These are phyloP conservation scores for Hymenoscyphus repandus DNA, from an alignment of 2,329 filamentous ascomycete species.

Conservation along the genomic window DNA sequence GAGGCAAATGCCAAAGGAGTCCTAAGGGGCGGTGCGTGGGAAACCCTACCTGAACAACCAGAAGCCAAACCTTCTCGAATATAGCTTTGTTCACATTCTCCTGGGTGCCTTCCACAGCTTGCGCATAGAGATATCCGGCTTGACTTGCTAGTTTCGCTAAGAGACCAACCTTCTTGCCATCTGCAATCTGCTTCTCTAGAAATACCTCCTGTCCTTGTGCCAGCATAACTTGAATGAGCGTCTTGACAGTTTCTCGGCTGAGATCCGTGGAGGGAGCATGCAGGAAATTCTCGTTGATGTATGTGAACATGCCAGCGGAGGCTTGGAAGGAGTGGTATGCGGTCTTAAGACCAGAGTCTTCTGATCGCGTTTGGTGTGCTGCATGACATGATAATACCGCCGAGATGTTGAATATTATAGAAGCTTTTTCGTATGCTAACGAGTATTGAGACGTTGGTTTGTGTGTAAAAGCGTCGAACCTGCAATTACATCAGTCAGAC, in stretches of 20 bases:
- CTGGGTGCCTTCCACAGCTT: constrained; percentile 84
- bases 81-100: constrained; percentile 87
- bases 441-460: constrained; percentile 97
- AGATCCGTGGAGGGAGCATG: constrained; percentile 96
- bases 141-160: constrained; percentile 92
- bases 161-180: constrained; percentile 87
- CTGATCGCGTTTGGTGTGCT: constrained; percentile 83
- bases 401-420: constrained; percentile 99
- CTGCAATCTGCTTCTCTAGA: constrained; percentile 88
- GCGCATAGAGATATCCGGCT: constrained; percentile 78
- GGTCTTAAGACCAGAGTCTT: constrained; percentile 90
- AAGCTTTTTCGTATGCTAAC: constrained; percentile 95
- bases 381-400: constrained; percentile 95
- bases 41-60: constrained; percentile 65
- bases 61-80: constrained; percentile 91
- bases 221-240: constrained; percentile 84
- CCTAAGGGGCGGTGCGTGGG: no score
- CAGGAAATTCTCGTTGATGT: constrained; percentile 99
- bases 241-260: constrained; percentile 92
- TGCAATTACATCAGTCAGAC: constrained; percentile 34
- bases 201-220: constrained; percentile 98
- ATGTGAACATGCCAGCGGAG: constrained; percentile 98
- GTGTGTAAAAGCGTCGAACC: constrained; percentile 99
- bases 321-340: constrained; percentile 98
- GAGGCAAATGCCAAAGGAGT: not conserved